A percentile compares a stretch with the other conserved stretches of the same genome.
These are phyloP conservation scores for Leavenworthia alabamica DNA, from an alignment of 345 rosid species.

Conservation along the genomic window DNA sequence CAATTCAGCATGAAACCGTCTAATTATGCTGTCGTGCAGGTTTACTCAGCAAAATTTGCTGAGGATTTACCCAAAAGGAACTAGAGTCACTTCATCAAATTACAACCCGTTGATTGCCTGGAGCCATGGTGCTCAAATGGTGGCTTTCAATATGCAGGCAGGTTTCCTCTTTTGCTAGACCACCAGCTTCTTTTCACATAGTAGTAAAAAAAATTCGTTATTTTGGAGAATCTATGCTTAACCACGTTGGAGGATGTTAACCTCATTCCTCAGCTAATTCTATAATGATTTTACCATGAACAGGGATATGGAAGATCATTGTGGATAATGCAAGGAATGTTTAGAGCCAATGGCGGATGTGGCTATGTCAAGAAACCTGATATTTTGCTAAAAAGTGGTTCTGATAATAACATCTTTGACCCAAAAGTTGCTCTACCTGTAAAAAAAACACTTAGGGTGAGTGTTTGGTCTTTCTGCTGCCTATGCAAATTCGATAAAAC, in stretches of 20 bases:
- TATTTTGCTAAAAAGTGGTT: conserved; percentile 41
- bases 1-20: not conserved
- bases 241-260: not conserved
- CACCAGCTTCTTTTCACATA: not conserved
- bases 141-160: conserved; percentile 94
- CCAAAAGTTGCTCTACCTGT: conserved; percentile 41
- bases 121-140: conserved; percentile 91
- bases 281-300: not conserved
- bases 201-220: not conserved
- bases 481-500: not conserved
- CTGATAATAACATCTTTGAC: conserved; percentile 48
- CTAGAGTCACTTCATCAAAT: conserved; percentile 59
- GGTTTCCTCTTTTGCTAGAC: conserved; percentile 33
- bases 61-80: conserved; percentile 67
- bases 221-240: conserved; percentile 1
- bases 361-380: conserved; percentile 68
- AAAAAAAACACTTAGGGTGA: conserved; percentile 29
- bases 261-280: not conserved
- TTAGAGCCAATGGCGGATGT: conserved; percentile 64
- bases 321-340: conserved; percentile 82
- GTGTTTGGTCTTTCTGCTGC: not conserved
- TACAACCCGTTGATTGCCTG: conserved; percentile 68
- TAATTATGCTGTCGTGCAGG: conserved; percentile 28
- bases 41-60: conserved; percentile 60
- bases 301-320: conserved; percentile 69